Base-by-base conservation (phyloP, 148 eudicot species). In the Heliosperma pusillum region DNA sequence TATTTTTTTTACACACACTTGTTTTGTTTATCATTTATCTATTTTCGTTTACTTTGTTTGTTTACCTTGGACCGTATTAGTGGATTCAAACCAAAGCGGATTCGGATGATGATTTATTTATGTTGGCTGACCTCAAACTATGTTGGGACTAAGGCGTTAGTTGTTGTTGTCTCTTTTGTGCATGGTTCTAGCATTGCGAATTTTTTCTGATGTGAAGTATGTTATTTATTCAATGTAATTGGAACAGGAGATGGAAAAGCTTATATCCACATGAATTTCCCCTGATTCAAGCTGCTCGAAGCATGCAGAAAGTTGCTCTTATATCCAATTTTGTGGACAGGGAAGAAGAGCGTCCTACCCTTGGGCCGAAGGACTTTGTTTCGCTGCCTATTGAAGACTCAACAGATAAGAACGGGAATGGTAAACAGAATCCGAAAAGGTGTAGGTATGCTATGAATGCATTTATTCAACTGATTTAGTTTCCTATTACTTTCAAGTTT, bases 291-390 rank as follows among this genome's bases (percentile, higher is more conserved):
- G 91, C 80, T 68, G 91, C 88, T 50, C 84, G 78, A 83, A 78
- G 75, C 75, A 72, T 86, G 25, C 85, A 76, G 74, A 87, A 71
- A 70, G 82, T 66, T 66, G 95, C 91, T 70, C 79, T 88, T 25
- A 84, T 89, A 53, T 86, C 96, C 29, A 91, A 94, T 79, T 91
- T 91, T 74, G 98, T 94, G 30, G 98, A 91, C 76, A 83, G 98
- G 76, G 97, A 91, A 84, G 81, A 88, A 1, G 88, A 89, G 72
- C 85, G 97, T 74, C 97, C 98, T 78, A 80, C 91, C 59, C 84
- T 94, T 70, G 88, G 86, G 70, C 84, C 90, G 17, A 70, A 82
- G 74, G 98, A 91, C 82, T 90, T 91, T 64, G 30, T 82, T 70
- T 80, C 89, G 36, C 75, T 81, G 26, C 77, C 78, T 33, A 63